Conservation (phyloP, 2,329 filamentous ascomycete genomes). For the Didymella glomerata region DNA sequence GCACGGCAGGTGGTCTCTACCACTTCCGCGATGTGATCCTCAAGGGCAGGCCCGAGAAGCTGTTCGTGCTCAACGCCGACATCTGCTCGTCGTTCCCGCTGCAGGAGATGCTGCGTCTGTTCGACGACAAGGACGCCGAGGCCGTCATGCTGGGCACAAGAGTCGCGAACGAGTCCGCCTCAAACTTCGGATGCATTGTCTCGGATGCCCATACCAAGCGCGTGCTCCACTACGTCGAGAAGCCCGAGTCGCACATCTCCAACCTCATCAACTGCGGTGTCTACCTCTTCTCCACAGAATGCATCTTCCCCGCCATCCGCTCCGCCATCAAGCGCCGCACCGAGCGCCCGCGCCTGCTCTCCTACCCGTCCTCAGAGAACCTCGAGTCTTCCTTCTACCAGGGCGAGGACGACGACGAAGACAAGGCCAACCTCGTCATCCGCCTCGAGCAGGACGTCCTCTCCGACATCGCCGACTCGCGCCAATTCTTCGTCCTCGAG, state of each 20-base stretch:
- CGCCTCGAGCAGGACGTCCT: slow-evolving; percentile 97
- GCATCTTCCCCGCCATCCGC: slow-evolving; percentile 95
- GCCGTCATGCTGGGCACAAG: slow-evolving; percentile 94
- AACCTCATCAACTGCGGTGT: slow-evolving; percentile 99
- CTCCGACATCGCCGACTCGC: slow-evolving; percentile 92
- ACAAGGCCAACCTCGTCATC: slow-evolving; percentile 82
- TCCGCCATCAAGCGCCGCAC: slow-evolving; percentile 94
- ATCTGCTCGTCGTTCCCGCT: slow-evolving; percentile 99
- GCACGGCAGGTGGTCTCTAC: slow-evolving; percentile 95
- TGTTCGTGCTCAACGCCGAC: slow-evolving; percentile 97
- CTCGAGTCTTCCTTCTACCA: slow-evolving; percentile 74
- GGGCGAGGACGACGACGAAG: slow-evolving; percentile 73
- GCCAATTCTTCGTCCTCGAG: slow-evolving; percentile 98
- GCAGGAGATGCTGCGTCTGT: slow-evolving; percentile 92
- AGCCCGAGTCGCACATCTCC: slow-evolving; percentile 95
- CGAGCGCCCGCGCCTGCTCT: slow-evolving; percentile 87
- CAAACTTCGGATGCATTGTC: slow-evolving; percentile 98
- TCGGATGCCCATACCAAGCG: slow-evolving; percentile 92
- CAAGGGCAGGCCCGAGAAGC: slow-evolving; percentile 91
- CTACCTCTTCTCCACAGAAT: slow-evolving; percentile 94
- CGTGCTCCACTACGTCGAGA: slow-evolving; percentile 98
- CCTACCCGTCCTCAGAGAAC: slow-evolving; percentile 96
- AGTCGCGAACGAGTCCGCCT: slow-evolving; percentile 87
- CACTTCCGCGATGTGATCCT: slow-evolving; percentile 99
- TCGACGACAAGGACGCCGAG: slow-evolving; percentile 94